Percentiles rank a stretch among this genome's conserved stretches.
Conservation (phyloP, 495 filamentous ascomycete species). For the Elasticomyces elasticus region DNA sequence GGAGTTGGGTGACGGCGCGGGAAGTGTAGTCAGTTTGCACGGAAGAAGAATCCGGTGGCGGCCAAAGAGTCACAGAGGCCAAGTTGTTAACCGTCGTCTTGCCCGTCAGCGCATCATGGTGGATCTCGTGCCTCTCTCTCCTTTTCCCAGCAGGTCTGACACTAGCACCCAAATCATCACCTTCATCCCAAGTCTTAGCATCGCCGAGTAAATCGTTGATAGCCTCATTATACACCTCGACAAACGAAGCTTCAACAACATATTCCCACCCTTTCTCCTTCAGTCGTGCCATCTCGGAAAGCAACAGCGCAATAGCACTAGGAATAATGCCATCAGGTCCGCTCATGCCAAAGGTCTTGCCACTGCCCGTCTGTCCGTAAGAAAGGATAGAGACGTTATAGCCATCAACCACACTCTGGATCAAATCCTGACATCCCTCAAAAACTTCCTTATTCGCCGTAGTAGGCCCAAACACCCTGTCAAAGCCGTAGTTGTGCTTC, state of each 20-base stretch:
- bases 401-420: slow-evolving; percentile 91
- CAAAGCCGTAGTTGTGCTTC: slow-evolving; percentile 79
- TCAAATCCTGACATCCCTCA: slow-evolving; percentile 92
- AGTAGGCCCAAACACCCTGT: slow-evolving; percentile 76
- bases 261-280: slow-evolving; percentile 91
- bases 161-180: slow-evolving; percentile 10
- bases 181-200: slow-evolving; percentile 38
- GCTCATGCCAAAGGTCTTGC: slow-evolving; percentile 96
- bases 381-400: slow-evolving; percentile 99
- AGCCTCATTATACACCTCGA: slow-evolving; percentile 99
- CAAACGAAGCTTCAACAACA: slow-evolving; percentile 85
- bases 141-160: slow-evolving; percentile 13
- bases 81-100: slow-evolving; percentile 80
- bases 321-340: slow-evolving; percentile 92
- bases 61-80: slow-evolving; percentile 56
- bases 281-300: slow-evolving; percentile 68
- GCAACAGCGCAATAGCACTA: slow-evolving; percentile 83
- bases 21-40: not conserved
- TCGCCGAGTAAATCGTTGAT: slow-evolving; percentile 83
- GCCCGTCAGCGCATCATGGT: slow-evolving; percentile 69
- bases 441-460: slow-evolving; percentile 81
- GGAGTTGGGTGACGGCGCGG: slow-evolving; percentile 21
- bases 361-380: slow-evolving; percentile 94
- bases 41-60: slow-evolving; percentile 1
- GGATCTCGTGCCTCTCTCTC: slow-evolving; percentile 85